phyloP scores from a whole-genome alignment of 345 rosid genomes.

The Noccaea bulbosa region DNA sequence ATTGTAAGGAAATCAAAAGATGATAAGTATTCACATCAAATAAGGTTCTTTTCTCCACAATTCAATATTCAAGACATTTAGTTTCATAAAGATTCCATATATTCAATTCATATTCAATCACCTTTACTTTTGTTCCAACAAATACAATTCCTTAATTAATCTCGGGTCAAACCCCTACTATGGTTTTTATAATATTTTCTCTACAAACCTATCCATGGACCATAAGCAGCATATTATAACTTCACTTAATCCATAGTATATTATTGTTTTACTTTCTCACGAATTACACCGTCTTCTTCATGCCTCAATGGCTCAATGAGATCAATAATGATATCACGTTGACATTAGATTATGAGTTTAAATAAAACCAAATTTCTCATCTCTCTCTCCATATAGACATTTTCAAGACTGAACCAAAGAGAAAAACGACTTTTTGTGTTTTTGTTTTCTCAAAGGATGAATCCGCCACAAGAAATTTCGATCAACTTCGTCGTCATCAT shows the following conservation, averaged over 20 bases:
- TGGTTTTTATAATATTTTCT: neutral
- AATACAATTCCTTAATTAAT: conserved; percentile 22
- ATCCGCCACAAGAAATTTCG: conserved; percentile 21
- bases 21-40: neutral
- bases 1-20: neutral
- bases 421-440: neutral
- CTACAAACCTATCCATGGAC: neutral
- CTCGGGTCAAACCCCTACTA: neutral
- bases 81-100: neutral
- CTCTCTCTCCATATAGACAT: conserved; percentile 16
- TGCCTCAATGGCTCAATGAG: conserved; percentile 37
- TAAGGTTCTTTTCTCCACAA: neutral
- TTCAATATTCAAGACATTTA: neutral
- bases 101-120: conserved; percentile 10
- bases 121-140: neutral
- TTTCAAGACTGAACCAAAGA: neutral
- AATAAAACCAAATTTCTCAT: neutral
- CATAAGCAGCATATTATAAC: neutral
- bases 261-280: neutral
- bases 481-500: conserved; percentile 14
- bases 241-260: conserved; percentile 7
- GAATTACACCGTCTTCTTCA: neutral
- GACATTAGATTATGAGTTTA: conserved; percentile 13
- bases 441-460: conserved; percentile 15
- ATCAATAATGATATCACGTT: conserved; percentile 33